Evolutionary conservation across 768 basidiomycete genomes (phyloP), one percentile per base, ranked within the genome.

Genomic region (Suillus bovinus): DNA sequence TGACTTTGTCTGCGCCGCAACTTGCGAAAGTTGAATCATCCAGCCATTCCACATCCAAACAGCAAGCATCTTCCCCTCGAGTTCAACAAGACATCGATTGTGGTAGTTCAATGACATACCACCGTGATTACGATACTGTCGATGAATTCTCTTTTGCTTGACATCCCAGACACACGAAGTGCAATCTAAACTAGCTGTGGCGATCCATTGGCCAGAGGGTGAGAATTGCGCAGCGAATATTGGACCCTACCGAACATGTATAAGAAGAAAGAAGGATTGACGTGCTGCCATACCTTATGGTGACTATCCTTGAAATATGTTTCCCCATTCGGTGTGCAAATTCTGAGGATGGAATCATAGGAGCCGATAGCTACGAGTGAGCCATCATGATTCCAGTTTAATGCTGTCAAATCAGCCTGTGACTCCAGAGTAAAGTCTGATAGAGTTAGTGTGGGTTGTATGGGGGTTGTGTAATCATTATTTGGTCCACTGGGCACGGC

Each of bases 221-320:
- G 91, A 94, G 68, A 94, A 94, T 60, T 85, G 83, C 50, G 86
- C 82, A 47, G 91, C 84, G 69, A 94, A 93, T 72, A 94, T 87
- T 34, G 91, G 89, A 60, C 86, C 91, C 90, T 93, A 74, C 74
- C 59, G 69, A 62, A 64, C 67, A 67, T 74, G 59, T 71, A 70
- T 63, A 65, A 57, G 27, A 31, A 34, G 47, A 50, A 58, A 29
- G 50, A 44, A 61, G 39, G 41, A 38, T 34, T 36, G 53, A 54
- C 20, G 13, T 36, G 34, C 55, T 38, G 9, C 52, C 77, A 73
- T 77, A 90, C 90, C 82, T 86, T 78, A 68, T 93, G 91, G 63
- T 85, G 83, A 34, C 78, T 72, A 69, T 87, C 81, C 31, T 81
- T 79, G 67, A 91, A 84, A 74, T 91, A 88, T 24, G 84, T 61